Conservation (phyloP, 805 yeast species). For the Zygosaccharomyces gambellarensis region DNA sequence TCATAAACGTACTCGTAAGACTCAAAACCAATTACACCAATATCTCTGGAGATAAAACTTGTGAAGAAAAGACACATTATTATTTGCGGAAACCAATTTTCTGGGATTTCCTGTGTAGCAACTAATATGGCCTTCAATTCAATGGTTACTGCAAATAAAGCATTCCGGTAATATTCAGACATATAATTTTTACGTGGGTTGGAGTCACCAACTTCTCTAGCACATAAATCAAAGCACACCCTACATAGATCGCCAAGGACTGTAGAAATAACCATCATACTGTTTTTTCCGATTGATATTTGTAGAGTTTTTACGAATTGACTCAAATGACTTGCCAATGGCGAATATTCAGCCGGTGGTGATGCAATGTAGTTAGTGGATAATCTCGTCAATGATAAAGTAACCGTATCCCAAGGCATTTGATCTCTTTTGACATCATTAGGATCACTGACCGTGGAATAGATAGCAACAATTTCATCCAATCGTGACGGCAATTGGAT, state of each 20-base stretch:
- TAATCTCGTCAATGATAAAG: conserved; percentile 12
- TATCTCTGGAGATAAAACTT: conserved; percentile 21
- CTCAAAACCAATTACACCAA: conserved; percentile 28
- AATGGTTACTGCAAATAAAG: conserved; percentile 20
- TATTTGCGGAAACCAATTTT: conserved; percentile 14
- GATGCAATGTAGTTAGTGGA: conserved; percentile 12
- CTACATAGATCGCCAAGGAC: conserved; percentile 12
- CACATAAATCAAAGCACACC: conserved; percentile 13
- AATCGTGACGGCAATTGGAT: background rate
- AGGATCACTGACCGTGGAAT: conserved; percentile 13
- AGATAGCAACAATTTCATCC: conserved; percentile 9
- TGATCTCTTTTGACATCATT: conserved; percentile 1
- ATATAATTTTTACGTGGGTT: conserved; percentile 15
- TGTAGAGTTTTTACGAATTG: conserved; percentile 22
- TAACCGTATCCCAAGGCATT: conserved; percentile 18
- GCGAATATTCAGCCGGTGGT: conserved; percentile 2
- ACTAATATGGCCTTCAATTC: conserved; percentile 17
- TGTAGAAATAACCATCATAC: background rate
- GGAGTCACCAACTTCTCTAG: conserved; percentile 10
- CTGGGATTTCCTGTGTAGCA: conserved; percentile 2
- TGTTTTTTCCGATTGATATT: conserved; percentile 11
- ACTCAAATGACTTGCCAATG: conserved; percentile 17
- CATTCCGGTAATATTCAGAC: conserved; percentile 15
- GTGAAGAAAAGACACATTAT: conserved; percentile 18
- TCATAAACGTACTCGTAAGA: conserved; percentile 27